phyloP scores from a whole-genome alignment of 352 stramenopile species.

The Hyaloperonospora arabidopsidis region DNA sequence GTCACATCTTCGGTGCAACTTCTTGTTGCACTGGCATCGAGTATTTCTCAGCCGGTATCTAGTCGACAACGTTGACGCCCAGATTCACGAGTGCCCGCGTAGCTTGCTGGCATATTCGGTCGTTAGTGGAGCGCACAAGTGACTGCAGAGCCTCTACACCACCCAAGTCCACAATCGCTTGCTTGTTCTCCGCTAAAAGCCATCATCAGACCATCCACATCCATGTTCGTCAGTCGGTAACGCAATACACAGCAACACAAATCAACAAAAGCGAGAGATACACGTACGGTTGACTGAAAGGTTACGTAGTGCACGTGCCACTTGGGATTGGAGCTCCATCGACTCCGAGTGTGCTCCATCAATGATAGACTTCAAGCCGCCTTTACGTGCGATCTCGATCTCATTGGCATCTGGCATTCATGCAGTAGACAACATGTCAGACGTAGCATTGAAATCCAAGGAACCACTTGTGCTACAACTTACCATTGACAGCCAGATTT shows the following conservation, averaged over 20 bases:
- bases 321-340: constrained; percentile 82
- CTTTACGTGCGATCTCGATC: constrained; percentile 83
- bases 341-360: constrained; percentile 69
- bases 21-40: constrained; percentile 1
- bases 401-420: constrained; percentile 85
- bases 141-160: constrained; percentile 75
- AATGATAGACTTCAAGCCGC: constrained; percentile 88
- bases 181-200: constrained; percentile 78
- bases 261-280: neutral
- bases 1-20: constrained; percentile 14
- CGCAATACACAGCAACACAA: neutral
- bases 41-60: constrained; percentile 2
- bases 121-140: constrained; percentile 71
- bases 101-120: constrained; percentile 86
- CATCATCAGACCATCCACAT: constrained; percentile 8
- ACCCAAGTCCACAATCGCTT: constrained; percentile 76
- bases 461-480: neutral
- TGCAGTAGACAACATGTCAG: constrained; percentile 1
- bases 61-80: constrained; percentile 80
- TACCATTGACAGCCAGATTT: constrained; percentile 92
- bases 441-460: neutral
- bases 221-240: neutral
- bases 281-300: constrained; percentile 88
- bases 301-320: constrained; percentile 88
- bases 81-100: constrained; percentile 83